Percentiles rank a stretch among this genome's conserved stretches.
Conservation (phyloP, 129 eudicot genomes). For the Tagetes erecta region DNA sequence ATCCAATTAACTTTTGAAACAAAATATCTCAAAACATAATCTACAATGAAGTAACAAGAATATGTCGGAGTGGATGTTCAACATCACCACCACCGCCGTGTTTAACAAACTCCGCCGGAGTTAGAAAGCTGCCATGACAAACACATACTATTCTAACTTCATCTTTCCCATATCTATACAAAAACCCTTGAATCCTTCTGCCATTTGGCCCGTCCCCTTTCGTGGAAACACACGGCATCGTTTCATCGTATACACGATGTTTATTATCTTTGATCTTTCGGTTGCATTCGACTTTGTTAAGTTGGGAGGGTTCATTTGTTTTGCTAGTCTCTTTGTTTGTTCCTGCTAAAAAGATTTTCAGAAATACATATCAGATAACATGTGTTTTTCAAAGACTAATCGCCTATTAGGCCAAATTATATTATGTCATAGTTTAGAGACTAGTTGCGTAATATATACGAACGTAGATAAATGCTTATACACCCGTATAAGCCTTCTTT, state of each 20-base stretch:
- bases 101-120: slow-evolving; percentile 75
- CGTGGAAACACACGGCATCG: slow-evolving; percentile 65
- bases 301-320: neutral
- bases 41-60: slow-evolving; percentile 44
- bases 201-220: slow-evolving; percentile 57
- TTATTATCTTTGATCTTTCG: neutral
- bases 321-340: neutral
- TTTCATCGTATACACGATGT: neutral
- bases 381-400: too few relatives aligned
- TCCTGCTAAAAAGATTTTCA: slow-evolving; percentile 11
- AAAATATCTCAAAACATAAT: neutral
- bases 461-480: too few relatives aligned
- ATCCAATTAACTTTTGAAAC: neutral
- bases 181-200: slow-evolving; percentile 49
- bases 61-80: slow-evolving; percentile 56
- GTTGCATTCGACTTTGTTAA: slow-evolving; percentile 18
- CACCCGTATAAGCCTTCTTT: too few relatives aligned
- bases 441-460: too few relatives aligned
- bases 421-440: too few relatives aligned
- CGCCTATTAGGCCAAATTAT: too few relatives aligned
- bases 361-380: neutral
- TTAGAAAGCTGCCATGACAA: slow-evolving; percentile 66
- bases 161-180: slow-evolving; percentile 53
- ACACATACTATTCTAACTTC: slow-evolving; percentile 72
- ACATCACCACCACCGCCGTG: slow-evolving; percentile 80